Evolutionary conservation across 1,284 basidiomycete species (phyloP), one percentile per base, ranked within the genome.

Genomic region (Cryptococcus sp.): DNA sequence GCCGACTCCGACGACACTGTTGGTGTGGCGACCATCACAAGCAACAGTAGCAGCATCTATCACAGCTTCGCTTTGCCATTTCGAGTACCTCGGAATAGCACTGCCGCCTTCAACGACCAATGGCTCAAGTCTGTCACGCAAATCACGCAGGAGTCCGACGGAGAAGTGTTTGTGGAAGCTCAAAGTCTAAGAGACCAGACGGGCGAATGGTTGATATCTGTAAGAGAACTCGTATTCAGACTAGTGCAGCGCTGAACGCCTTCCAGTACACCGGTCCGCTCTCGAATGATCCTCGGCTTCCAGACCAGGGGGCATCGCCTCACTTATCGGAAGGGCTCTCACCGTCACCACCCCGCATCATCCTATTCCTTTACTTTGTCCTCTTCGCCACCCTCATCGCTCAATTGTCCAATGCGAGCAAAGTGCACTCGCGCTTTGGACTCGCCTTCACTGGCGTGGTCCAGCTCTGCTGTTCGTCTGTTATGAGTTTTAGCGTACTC

Each of bases 361-460:
- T 94, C 54, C 88, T 88, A 66, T 68, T 88, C 22, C 88, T 90
- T 20, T 98, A 98, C 78, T 78, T 86, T 27, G 82, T 86, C 40
- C 89, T 97, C 69, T 83, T 90, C 66, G 81, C 84, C 23, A 91
- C 91, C 65, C 89, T 94, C 60, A 86, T 85, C 43, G 85, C 85
- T 76, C 88, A 88, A 43, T 85, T 95, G 77, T 84, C 87, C 46
- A 83, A 85, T 48, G 89, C 92, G 82, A 84, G 87, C 59, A 87
- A 88, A 27, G 90, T 96, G 11, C 94, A 99, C 76, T 95, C 91
- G 1, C 86, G 91, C 50, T 83, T 92, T 53, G 95, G 95, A 79
- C 81, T 99, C 23, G 90, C 92, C 1, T 91, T 97, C 74, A 98
- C 95, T 2, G 95, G 93, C 17, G 81, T 92, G 22, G 89, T 94